Evolutionary conservation across 345 rosid species (phyloP).

Genomic region (Populus simonii): DNA sequence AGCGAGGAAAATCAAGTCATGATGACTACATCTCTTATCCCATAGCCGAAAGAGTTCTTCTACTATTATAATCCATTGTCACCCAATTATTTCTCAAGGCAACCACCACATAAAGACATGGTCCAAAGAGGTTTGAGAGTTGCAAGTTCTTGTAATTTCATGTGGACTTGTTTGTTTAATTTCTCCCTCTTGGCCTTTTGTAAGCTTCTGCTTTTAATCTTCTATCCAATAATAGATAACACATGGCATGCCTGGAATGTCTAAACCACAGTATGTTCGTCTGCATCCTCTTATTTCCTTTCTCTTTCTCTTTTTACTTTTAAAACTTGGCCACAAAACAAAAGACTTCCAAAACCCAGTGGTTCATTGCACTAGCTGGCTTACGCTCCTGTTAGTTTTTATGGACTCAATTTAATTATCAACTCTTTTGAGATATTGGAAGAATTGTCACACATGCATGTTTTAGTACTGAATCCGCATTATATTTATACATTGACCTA

Average conservation of each 20-base stretch:
- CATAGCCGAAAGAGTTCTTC: slow-evolving; percentile 2
- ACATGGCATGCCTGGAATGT: not conserved
- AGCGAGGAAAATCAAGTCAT: not conserved
- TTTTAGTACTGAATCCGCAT: too few species aligned
- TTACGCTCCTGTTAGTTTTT: too few species aligned
- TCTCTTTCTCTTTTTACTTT: too few species aligned
- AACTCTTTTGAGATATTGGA: too few species aligned
- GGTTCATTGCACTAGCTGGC: too few species aligned
- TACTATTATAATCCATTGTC: not conserved
- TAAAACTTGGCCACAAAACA: too few species aligned
- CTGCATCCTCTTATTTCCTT: too few species aligned
- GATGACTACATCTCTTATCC: not conserved
- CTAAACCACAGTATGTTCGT: not conserved
- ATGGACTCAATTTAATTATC: too few species aligned
- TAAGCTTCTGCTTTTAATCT: not conserved
- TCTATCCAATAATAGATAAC: not conserved
- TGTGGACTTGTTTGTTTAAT: slow-evolving; percentile 19
- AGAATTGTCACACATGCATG: too few species aligned
- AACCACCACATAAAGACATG: slow-evolving; percentile 20
- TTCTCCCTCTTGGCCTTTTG: not conserved
- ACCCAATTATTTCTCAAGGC: slow-evolving; percentile 14
- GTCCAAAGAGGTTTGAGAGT: slow-evolving; percentile 2
- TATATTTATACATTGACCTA: too few species aligned
- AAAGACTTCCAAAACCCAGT: too few species aligned
- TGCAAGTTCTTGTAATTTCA: slow-evolving; percentile 17